Base-by-base conservation (phyloP, 225 moss, liverwort and hornwort species). In the Physcomitrellopsis africana region DNA sequence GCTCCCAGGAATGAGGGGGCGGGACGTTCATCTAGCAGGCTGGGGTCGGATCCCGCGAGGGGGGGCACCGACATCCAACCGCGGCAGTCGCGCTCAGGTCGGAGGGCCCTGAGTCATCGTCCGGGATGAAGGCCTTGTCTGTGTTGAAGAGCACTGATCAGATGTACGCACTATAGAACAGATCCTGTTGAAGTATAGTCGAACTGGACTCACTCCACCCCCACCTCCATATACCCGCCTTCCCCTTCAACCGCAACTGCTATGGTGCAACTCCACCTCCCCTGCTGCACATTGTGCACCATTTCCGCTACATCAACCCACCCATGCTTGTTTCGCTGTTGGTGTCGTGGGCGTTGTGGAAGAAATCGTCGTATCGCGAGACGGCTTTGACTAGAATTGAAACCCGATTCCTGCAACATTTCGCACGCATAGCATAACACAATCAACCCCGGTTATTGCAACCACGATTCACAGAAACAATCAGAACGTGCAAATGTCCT, bases 181-280 rank as follows among this genome's bases (percentile, higher is more conserved):
- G 47, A 67, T 67, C 27, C 6, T 58, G 17, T 55, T 44, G 11
- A 54, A 26, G 65, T 45, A 2, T 9, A 51, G 22, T 11, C 3
- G 1, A 0, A 0, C 0, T 0, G 0, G 0, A 0, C 0, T 0
- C 0, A 0, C 3, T 0, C 10, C 16, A 22, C 24, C 18, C 29
- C 10, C 10, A 60, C 11, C 18, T 24, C 5, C 1, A 0, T 23
- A 11, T 52, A 61, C 61, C 3, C 4, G n/a, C n/a, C 23, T 11
- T 51, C 22, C 11, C 42, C 17, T 24, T n/a, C 3, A 0, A 5
- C 24, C 13, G n/a, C 52, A 69, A 62, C 23, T 11, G 18, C 18
- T 17, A 44, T 19, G 43, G 18, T 51, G 7, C 15, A 60, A 7
- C 32, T 37, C 32, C 32, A 37, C 32, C 32, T 37, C 32, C 32